Percentiles rank a stretch among this genome's conserved stretches.
These are phyloP conservation scores for Cinnamomum micranthum DNA, from an alignment of 164 flowering plant species.

Conservation along the genomic window DNA sequence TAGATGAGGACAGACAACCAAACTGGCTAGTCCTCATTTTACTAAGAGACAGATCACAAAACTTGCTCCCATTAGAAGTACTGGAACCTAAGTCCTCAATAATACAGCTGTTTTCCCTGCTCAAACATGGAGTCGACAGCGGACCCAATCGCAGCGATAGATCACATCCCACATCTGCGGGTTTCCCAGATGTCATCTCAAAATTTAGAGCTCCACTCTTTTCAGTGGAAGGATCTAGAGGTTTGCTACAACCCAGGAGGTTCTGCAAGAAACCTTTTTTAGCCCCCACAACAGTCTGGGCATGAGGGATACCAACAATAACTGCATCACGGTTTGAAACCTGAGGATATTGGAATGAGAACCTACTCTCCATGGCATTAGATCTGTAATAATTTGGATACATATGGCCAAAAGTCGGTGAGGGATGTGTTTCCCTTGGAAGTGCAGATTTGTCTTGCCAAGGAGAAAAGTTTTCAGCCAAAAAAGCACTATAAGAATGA, in stretches of 20 bases:
- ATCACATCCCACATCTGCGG: conserved; percentile 43
- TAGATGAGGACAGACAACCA: conserved; percentile 8
- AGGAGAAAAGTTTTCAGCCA: conserved; percentile 20
- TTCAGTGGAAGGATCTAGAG: conserved; percentile 18
- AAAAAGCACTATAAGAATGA: conserved; percentile 16
- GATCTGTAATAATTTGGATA: conserved; percentile 64
- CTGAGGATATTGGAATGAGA: conserved; percentile 17
- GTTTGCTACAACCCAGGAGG: conserved; percentile 18
- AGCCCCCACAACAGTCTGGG: conserved; percentile 32
- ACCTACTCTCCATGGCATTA: conserved; percentile 7
- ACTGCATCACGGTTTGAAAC: conserved; percentile 18
- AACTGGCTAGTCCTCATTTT: conserved; percentile 1
- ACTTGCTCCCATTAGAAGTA: conserved; percentile 31
- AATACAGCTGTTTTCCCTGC: conserved; percentile 14
- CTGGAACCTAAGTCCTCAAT: conserved; percentile 22
- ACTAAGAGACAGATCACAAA: conserved; percentile 11
- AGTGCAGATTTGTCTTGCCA: conserved; percentile 18
- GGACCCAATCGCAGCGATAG: conserved; percentile 50
- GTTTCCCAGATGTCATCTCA: conserved; percentile 17
- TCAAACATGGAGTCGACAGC: conserved; percentile 6
- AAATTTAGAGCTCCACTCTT: conserved; percentile 13
- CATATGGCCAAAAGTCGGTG: conserved; percentile 34
- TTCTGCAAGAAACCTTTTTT: conserved; percentile 27
- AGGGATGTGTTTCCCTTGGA: conserved; percentile 11
- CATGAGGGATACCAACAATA: conserved; percentile 42